These are phyloP conservation scores for Malus orientalis DNA, from an alignment of 306 rosid genomes.

Conservation along the genomic window DNA sequence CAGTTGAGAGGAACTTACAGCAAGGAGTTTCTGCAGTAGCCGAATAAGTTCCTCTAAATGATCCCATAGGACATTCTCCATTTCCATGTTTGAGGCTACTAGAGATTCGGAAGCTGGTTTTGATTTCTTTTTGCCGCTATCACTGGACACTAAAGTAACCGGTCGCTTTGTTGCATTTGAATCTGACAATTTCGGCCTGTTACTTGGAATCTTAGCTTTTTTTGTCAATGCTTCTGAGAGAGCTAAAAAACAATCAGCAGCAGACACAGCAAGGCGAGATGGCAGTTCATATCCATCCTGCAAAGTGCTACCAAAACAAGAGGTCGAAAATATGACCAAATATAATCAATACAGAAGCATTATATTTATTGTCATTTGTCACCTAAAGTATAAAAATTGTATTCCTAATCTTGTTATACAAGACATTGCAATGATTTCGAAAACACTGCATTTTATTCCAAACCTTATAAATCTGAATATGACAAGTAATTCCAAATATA, in stretches of 20 bases:
- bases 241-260: slow-evolving; percentile 75
- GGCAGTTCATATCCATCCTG: slow-evolving; percentile 90
- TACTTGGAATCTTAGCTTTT: slow-evolving; percentile 28
- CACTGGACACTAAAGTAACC: slow-evolving; percentile 26
- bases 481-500: background rate
- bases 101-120: slow-evolving; percentile 31
- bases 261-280: slow-evolving; percentile 78
- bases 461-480: background rate
- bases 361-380: background rate
- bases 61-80: slow-evolving; percentile 55
- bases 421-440: background rate
- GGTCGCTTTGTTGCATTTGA: slow-evolving; percentile 27
- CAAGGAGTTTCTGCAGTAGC: slow-evolving; percentile 59
- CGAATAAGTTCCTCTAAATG: slow-evolving; percentile 53
- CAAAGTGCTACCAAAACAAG: slow-evolving; percentile 44
- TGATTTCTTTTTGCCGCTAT: slow-evolving; percentile 32
- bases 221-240: slow-evolving; percentile 55
- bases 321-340: background rate
- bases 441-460: background rate
- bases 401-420: background rate
- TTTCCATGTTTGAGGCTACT: slow-evolving; percentile 30
- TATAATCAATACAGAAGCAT: background rate
- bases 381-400: background rate
- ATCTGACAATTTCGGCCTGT: slow-evolving; percentile 29
- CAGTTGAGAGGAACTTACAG: slow-evolving; percentile 40